phyloP scores from a whole-genome alignment of 2,329 filamentous ascomycete species.

The Exserohilum rostratum region DNA sequence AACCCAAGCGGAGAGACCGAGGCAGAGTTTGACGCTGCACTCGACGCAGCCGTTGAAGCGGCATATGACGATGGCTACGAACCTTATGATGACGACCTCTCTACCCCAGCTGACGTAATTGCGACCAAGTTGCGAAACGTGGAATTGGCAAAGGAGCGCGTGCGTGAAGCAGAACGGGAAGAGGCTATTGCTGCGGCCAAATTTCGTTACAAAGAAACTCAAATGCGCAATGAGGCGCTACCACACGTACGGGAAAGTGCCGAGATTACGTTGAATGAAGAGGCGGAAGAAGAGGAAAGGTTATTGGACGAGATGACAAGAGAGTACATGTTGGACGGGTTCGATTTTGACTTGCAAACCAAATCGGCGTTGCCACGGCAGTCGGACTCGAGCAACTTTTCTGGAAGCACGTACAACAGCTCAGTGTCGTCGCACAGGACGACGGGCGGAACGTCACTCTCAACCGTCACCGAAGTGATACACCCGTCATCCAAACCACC shows the following conservation, averaged over 20 bases:
- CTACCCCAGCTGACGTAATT: slow-evolving; percentile 37
- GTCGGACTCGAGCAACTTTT: slow-evolving; percentile 80
- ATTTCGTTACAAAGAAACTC: slow-evolving; percentile 60
- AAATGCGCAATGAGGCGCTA: slow-evolving; percentile 55
- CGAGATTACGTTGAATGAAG: slow-evolving; percentile 43
- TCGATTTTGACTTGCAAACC: slow-evolving; percentile 72
- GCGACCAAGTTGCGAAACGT: slow-evolving; percentile 61
- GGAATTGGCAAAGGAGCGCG: slow-evolving; percentile 76
- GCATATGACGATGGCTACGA: slow-evolving; percentile 93
- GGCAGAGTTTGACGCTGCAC: slow-evolving; percentile 88
- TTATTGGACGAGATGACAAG: slow-evolving; percentile 84
- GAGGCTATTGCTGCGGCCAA: slow-evolving; percentile 65
- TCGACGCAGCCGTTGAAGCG: slow-evolving; percentile 94
- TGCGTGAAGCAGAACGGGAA: slow-evolving; percentile 75
- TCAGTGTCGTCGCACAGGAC: slow-evolving; percentile 76
- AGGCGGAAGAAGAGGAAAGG: slow-evolving; percentile 58
- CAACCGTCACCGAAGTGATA: slow-evolving; percentile 72
- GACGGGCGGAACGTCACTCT: slow-evolving; percentile 70
- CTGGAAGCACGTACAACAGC: slow-evolving; percentile 80
- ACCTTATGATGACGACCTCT: slow-evolving; percentile 60
- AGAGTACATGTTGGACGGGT: slow-evolving; percentile 82
- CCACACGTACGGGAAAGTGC: slow-evolving; percentile 48
- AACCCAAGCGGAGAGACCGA: slow-evolving; percentile 75
- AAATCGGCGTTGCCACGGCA: slow-evolving; percentile 75
- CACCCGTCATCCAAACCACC: slow-evolving; percentile 47